Base-by-base conservation (phyloP, 345 rosid genomes). In the Hypericum perforatum region DNA sequence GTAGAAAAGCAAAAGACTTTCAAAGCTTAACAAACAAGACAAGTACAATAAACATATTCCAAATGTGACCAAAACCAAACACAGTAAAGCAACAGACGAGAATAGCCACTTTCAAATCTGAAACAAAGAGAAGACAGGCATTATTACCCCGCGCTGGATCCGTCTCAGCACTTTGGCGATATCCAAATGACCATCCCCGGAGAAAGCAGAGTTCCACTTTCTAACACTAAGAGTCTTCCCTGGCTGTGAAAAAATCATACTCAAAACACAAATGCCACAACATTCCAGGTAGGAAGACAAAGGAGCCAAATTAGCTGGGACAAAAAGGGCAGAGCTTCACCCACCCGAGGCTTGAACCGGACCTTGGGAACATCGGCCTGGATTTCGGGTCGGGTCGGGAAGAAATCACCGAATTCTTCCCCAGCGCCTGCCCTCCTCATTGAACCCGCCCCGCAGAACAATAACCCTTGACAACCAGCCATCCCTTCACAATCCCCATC, bases 221-320 rank as follows among this genome's bases (percentile, higher is more conserved):
- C 96, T 82, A 44, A 78, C 79, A 63, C 98, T 82, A 37, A 91
- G 86, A 46, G 96, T 91, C 65, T 83, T 87, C 41, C 98, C 98
- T 49, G 86, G 79, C 98, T 91, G 72, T 43, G 38, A 46, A 63
- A 54, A 47, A 4, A 16, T 8, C 13, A 6, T 5, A 16, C 32
- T 58, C 47, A 9, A 7, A 7, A 22, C 16, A 6, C 11, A 7
- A 5, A 14, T 0, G 2, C 8, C 40, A n/a, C 44, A 6, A 47
- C 42, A 39, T 41, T 39, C 22, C 8, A 0, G 6, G 0, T 43
- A 43, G 36, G 42, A 5, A 2, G n/a, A 6, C 7, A 41, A 22
- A 37, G 15, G 39, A 14, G 50, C 40, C 10, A 38, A 41, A 43
- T 8, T 16, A 3, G 3, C 7, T 6, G 22, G 42, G 8, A 37